phyloP scores from a whole-genome alignment of 2,329 filamentous ascomycete genomes.

The Colletotrichum chrysophilum region DNA sequence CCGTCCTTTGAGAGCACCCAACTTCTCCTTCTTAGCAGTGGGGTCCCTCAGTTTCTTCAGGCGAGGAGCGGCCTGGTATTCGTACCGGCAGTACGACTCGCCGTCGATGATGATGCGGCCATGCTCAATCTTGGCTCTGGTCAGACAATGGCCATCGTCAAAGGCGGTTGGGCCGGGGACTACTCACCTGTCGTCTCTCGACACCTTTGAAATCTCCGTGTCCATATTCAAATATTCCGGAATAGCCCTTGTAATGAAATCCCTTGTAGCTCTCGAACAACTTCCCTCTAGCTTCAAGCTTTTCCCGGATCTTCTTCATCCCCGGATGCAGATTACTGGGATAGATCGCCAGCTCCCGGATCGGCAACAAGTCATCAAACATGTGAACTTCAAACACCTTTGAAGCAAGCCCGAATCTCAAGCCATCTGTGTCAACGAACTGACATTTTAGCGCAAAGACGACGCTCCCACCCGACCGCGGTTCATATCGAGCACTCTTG shows the following conservation, averaged over 20 bases:
- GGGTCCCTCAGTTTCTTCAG: background rate
- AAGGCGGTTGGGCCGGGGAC: rapidly evolving
- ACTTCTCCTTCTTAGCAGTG: background rate
- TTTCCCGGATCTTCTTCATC: background rate
- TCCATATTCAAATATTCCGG: background rate
- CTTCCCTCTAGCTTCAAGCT: background rate
- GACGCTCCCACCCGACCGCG: background rate
- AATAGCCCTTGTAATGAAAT: background rate
- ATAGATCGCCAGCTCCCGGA: background rate
- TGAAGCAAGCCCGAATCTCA: background rate
- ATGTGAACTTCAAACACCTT: background rate
- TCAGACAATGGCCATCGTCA: background rate
- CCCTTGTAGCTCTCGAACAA: background rate
- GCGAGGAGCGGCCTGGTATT: background rate
- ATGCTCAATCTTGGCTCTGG: background rate
- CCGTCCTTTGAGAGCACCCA: background rate
- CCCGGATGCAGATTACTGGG: background rate
- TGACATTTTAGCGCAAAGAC: background rate
- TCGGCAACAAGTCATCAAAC: background rate
- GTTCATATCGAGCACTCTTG: background rate
- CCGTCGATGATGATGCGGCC: background rate
- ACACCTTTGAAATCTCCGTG: background rate
- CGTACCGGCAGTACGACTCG: background rate
- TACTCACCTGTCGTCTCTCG: background rate
- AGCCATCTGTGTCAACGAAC: rapidly evolving